These are phyloP conservation scores for Articulospora tetracladia DNA, from an alignment of 495 filamentous ascomycete species.

Conservation along the genomic window DNA sequence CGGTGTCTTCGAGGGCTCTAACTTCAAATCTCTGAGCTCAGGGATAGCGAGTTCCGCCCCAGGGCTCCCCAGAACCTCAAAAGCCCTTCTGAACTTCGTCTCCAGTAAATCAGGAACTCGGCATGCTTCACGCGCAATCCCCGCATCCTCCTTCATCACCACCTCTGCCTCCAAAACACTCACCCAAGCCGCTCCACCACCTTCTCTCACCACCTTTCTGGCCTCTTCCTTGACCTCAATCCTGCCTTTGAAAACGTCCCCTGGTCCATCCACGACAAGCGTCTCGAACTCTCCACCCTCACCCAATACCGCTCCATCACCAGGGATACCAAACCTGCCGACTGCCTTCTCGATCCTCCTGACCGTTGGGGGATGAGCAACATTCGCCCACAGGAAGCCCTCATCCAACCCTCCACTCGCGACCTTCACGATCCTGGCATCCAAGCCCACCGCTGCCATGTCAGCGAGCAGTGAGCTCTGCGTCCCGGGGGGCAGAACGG, in stretches of 20 bases:
- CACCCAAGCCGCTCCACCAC: slow-evolving; percentile 60
- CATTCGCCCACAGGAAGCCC: slow-evolving; percentile 77
- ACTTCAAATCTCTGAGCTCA: neutral
- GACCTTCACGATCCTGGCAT: slow-evolving; percentile 89
- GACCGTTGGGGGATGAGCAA: slow-evolving; percentile 50
- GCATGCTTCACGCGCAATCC: neutral
- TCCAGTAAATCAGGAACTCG: slow-evolving; percentile 22
- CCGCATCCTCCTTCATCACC: slow-evolving; percentile 14
- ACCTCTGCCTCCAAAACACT: slow-evolving; percentile 16
- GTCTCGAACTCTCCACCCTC: slow-evolving; percentile 98
- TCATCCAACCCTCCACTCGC: slow-evolving; percentile 87
- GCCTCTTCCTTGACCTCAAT: slow-evolving; percentile 59
- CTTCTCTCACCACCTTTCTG: slow-evolving; percentile 52
- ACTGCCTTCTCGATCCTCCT: slow-evolving; percentile 56
- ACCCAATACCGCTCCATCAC: slow-evolving; percentile 69
- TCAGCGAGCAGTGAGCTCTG: slow-evolving; percentile 59
- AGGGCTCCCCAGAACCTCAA: neutral
- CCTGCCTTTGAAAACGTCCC: slow-evolving; percentile 61
- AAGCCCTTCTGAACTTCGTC: slow-evolving; percentile 10
- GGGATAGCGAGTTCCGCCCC: neutral
- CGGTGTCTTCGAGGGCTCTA: neutral
- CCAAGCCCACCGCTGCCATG: slow-evolving; percentile 72
- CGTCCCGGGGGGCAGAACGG: slow-evolving; percentile 52
- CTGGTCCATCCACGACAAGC: slow-evolving; percentile 77
- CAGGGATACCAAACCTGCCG: slow-evolving; percentile 61